phyloP scores from a whole-genome alignment of 768 basidiomycete genomes.

The Leccinum disarticulatum region DNA sequence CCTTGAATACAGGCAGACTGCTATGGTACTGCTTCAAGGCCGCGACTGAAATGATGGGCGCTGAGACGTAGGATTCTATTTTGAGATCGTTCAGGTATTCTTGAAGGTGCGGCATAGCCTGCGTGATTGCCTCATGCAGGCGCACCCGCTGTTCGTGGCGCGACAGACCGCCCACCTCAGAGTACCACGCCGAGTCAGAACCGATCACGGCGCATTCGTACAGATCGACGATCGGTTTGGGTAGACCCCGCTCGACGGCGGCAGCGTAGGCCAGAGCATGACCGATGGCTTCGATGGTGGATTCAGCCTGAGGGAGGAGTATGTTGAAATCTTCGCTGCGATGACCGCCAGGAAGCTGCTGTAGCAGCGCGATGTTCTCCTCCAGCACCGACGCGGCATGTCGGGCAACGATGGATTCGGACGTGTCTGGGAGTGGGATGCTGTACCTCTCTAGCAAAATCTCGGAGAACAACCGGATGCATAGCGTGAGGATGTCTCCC shows the following conservation, averaged over 20 bases:
- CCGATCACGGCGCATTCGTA: conserved; percentile 42
- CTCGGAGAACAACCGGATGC: conserved; percentile 60
- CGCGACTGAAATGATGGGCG: conserved; percentile 52
- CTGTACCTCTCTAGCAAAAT: conserved; percentile 54
- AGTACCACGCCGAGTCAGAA: conserved; percentile 17
- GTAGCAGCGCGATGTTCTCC: conserved; percentile 44
- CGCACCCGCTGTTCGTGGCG: conserved; percentile 46
- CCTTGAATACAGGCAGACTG: conserved; percentile 42
- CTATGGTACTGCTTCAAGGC: conserved; percentile 49
- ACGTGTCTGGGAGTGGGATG: conserved; percentile 44
- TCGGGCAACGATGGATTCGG: conserved; percentile 51
- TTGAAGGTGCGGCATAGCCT: conserved; percentile 32
- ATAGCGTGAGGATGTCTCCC: conserved; percentile 50
- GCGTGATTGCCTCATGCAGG: conserved; percentile 40
- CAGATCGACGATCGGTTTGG: conserved; percentile 51
- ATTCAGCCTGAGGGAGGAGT: conserved; percentile 55
- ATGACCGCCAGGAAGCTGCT: conserved; percentile 30
- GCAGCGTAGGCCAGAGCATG: conserved; percentile 62
- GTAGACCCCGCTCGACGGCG: conserved; percentile 44
- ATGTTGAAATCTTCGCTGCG: conserved; percentile 44
- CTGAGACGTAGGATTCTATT: conserved; percentile 50
- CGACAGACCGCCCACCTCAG: neutral
- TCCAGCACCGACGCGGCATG: conserved; percentile 48
- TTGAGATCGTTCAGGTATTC: conserved; percentile 42
- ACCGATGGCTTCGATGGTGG: conserved; percentile 57